phyloP scores from a whole-genome alignment of 2,329 filamentous ascomycete genomes.

The Cryphonectria radicalis region DNA sequence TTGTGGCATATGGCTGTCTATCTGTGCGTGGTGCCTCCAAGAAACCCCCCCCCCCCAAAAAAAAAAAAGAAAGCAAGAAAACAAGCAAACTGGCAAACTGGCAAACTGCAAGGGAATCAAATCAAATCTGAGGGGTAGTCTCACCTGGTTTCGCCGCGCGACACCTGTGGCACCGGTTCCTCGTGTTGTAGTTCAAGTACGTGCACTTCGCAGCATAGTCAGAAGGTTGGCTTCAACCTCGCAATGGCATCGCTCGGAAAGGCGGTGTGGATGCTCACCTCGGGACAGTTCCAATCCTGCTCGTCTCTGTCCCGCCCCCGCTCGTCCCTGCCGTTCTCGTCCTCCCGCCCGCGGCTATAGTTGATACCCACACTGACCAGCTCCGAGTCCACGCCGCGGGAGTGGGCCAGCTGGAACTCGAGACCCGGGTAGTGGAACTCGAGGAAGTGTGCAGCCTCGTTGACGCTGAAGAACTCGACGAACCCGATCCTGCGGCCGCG shows the following conservation, averaged over 20 bases:
- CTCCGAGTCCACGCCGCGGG: constrained; percentile 37
- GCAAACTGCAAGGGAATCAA: neutral
- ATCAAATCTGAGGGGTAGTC: constrained; percentile 29
- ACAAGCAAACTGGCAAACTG: neutral
- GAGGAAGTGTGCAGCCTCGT: constrained; percentile 45
- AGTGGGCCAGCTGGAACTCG: constrained; percentile 39
- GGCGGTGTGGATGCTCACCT: constrained; percentile 35
- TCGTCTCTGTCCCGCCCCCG: constrained; percentile 31
- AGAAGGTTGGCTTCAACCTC: neutral
- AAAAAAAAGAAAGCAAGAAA: too few species aligned
- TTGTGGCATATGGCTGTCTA: neutral
- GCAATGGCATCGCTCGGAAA: neutral
- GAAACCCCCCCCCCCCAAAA: too few species aligned
- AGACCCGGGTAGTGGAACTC: constrained; percentile 44
- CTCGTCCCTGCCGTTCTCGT: constrained; percentile 30
- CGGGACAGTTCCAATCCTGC: constrained; percentile 46
- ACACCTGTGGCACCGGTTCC: constrained; percentile 62
- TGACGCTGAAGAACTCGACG: constrained; percentile 46
- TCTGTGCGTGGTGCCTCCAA: neutral
- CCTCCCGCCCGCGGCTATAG: constrained; percentile 42
- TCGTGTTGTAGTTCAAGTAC: constrained; percentile 60
- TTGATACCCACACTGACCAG: constrained; percentile 40
- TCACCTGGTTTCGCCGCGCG: constrained; percentile 57
- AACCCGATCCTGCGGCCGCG: constrained; percentile 42
- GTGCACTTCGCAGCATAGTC: constrained; percentile 48